These are phyloP conservation scores for Salvia hispanica DNA, from an alignment of 257 asterid species.

Conservation along the genomic window DNA sequence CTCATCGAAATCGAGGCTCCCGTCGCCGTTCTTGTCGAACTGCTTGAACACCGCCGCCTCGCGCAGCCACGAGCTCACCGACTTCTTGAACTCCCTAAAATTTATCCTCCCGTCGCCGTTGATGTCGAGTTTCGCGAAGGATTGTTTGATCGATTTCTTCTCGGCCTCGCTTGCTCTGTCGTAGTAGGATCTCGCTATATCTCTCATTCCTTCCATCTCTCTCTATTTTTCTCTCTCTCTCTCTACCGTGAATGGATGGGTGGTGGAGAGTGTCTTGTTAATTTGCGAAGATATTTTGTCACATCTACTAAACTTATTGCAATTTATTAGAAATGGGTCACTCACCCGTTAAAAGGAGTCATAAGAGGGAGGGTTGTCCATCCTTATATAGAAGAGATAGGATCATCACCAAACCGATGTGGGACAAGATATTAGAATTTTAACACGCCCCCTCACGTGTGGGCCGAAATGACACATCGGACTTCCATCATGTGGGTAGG, in stretches of 20 bases:
- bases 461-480: too few species aligned
- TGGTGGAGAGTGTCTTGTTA: too few species aligned
- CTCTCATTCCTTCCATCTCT: conserved; percentile 37
- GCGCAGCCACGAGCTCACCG: not conserved
- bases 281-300: too few species aligned
- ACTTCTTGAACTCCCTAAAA: conserved; percentile 25
- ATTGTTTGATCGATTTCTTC: not conserved
- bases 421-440: too few species aligned
- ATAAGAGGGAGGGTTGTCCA: too few species aligned
- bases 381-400: too few species aligned
- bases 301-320: too few species aligned
- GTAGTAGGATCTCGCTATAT: conserved; percentile 35
- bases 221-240: not conserved
- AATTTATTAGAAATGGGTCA: too few species aligned
- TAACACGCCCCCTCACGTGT: too few species aligned
- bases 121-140: conserved; percentile 27
- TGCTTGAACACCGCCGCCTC: conserved; percentile 29
- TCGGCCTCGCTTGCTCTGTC: conserved; percentile 35
- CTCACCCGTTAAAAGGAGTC: too few species aligned
- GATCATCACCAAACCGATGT: too few species aligned
- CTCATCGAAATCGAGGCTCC: conserved; percentile 31
- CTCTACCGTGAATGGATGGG: not conserved
- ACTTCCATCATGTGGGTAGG: too few species aligned
- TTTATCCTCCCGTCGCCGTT: conserved; percentile 33
- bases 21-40: conserved; percentile 38